Conservation (phyloP, 805 yeast species). For the Scheffersomyces coipomensis region DNA sequence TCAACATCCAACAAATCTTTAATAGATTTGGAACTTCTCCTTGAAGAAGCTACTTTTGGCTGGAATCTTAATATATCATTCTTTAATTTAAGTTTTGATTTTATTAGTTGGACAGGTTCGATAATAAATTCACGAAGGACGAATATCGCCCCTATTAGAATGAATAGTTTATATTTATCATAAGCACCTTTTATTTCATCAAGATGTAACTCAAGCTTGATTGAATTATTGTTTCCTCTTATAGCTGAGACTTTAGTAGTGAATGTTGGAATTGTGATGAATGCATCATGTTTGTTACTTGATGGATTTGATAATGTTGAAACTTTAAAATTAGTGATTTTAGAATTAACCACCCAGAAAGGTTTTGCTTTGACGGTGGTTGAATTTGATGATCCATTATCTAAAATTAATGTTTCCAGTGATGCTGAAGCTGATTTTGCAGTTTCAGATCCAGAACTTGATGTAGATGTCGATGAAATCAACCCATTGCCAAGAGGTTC, state of each 20-base stretch:
- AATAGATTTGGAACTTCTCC: neutral
- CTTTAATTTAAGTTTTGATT: constrained; percentile 15
- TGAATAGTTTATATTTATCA: constrained; percentile 31
- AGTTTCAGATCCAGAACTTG: neutral
- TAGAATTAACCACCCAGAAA: constrained; percentile 22
- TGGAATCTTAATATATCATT: neutral
- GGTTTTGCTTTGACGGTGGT: too few species aligned
- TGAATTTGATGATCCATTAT: too few species aligned
- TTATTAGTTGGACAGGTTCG: constrained; percentile 24
- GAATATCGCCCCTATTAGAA: constrained; percentile 31
- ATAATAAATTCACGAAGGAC: constrained; percentile 27
- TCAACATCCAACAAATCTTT: constrained; percentile 3
- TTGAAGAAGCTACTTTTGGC: too few species aligned
- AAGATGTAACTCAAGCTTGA: constrained; percentile 12
- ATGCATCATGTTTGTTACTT: constrained; percentile 7
- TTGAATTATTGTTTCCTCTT: constrained; percentile 3
- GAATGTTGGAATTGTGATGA: constrained; percentile 21
- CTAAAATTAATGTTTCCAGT: constrained; percentile 25
- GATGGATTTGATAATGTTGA: constrained; percentile 9
- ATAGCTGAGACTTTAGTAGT: constrained; percentile 9
- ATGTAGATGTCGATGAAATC: too few species aligned
- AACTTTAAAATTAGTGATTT: constrained; percentile 14
- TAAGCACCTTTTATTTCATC: constrained; percentile 16
- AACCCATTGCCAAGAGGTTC: too few species aligned
- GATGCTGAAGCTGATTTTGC: constrained; percentile 18